These are phyloP conservation scores for Ceratopteris richardii DNA, from an alignment of 75 land plant genomes.

Conservation along the genomic window DNA sequence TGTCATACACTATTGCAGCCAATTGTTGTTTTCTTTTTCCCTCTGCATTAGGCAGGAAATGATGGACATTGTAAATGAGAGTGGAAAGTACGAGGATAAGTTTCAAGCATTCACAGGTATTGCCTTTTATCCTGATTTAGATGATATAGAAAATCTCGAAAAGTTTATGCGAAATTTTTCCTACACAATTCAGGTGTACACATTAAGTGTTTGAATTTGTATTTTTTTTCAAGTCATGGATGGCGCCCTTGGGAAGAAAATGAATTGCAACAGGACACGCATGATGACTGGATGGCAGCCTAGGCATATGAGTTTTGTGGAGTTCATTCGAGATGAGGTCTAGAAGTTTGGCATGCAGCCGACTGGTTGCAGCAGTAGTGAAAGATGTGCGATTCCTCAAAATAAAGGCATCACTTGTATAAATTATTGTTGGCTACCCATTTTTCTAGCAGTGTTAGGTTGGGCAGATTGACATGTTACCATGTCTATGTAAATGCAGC, in stretches of 20 bases:
- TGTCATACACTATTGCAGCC: background rate
- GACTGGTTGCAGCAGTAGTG: too few species aligned
- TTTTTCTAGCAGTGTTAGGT: too few species aligned
- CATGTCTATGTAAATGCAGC: too few species aligned
- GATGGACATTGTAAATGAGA: constrained; percentile 57
- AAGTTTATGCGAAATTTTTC: background rate
- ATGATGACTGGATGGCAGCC: constrained; percentile 16
- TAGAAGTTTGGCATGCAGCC: too few species aligned
- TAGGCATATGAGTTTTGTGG: constrained; percentile 17
- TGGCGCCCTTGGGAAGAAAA: constrained; percentile 24
- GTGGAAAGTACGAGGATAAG: constrained; percentile 58
- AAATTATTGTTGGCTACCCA: too few species aligned
- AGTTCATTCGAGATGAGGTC: constrained; percentile 4
- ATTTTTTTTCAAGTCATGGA: too few species aligned
- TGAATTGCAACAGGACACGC: constrained; percentile 17
- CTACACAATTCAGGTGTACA: background rate
- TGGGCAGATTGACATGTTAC: too few species aligned
- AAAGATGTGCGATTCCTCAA: too few species aligned
- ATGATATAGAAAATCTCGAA: background rate
- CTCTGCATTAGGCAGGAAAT: constrained; percentile 54
- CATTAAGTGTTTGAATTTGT: too few species aligned
- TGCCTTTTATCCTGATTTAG: background rate
- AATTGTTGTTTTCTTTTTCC: background rate
- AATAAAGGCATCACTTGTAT: too few species aligned
- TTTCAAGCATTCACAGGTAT: constrained; percentile 69